Percentiles rank a stretch among this genome's conserved stretches.
These are phyloP conservation scores for Alternaria brassicicola DNA, from an alignment of 2,329 filamentous ascomycete species.

Conservation along the genomic window DNA sequence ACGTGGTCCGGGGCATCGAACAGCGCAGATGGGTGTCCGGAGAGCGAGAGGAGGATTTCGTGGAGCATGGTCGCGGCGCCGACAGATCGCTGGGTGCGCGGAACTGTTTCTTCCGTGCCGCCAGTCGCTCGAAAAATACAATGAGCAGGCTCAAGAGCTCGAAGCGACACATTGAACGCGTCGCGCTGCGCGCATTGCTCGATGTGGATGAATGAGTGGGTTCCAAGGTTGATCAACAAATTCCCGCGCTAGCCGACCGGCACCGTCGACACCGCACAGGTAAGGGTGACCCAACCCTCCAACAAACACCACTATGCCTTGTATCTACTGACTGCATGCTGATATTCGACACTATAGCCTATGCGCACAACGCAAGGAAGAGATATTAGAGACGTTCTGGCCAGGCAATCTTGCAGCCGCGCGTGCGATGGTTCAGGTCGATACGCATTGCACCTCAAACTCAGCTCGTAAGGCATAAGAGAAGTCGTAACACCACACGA, in stretches of 20 bases:
- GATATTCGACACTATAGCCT: background rate
- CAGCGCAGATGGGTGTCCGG: slow-evolving; percentile 88
- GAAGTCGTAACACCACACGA: background rate
- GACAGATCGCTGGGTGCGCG: slow-evolving; percentile 13
- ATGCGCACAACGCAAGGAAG: background rate
- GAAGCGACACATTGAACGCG: slow-evolving; percentile 46
- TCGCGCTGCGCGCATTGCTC: slow-evolving; percentile 22
- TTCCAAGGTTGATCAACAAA: slow-evolving; percentile 13
- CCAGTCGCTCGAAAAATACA: slow-evolving; percentile 33
- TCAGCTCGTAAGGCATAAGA: background rate
- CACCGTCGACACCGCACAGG: background rate
- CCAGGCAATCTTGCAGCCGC: no score
- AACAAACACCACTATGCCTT: background rate
- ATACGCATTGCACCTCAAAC: background rate
- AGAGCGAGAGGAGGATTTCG: slow-evolving; percentile 96
- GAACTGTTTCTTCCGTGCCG: slow-evolving; percentile 19
- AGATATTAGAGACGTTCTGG: background rate
- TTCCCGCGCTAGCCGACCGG: slow-evolving; percentile 9
- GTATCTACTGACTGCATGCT: background rate
- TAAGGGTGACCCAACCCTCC: background rate
- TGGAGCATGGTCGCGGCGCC: slow-evolving; percentile 76
- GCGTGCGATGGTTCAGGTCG: background rate
- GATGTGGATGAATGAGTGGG: slow-evolving; percentile 19
- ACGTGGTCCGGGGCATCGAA: slow-evolving; percentile 62
- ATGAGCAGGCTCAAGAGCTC: slow-evolving; percentile 46